Base-by-base conservation (phyloP, 2,329 filamentous ascomycete genomes). In the Pseudogymnoascus sp. region DNA sequence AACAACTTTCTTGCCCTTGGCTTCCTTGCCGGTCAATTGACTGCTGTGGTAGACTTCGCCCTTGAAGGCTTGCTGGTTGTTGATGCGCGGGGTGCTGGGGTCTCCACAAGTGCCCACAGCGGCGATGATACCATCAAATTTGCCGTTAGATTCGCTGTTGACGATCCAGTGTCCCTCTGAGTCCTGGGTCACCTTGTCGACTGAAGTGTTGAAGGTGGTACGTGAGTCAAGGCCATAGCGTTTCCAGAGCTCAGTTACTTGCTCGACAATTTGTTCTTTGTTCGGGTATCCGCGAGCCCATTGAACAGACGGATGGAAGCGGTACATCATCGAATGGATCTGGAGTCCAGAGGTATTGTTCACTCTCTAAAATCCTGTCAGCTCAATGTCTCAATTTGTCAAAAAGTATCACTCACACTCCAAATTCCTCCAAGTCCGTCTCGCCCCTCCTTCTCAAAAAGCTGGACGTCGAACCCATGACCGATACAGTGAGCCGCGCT, bases 241-340 rank as follows among this genome's bases (percentile, higher is more conserved):
- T 68, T 90, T 81, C 90, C 90, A 96, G 0, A 96, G 77, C 65
- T 86, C 76, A 16, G 80, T 81, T 9, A 95, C 86, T 71, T 93
- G 87, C 23, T 81, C 80, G 46, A 93, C 79, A 65, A 96, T 95
- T 74, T 93, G 85, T 66, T 88, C 78, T 60, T 89, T 86, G 65
- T 87, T 82, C 0, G 91, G 91, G 70, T 96, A 96, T n/a, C 89
- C 89, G 31, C 80, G 78, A 36, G 83, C 78, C 86, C 89, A 96
- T 65, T 83, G 80, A 1, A 96, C 84, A 0, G 88, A 89, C 0
- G 91, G 91, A 68, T 93, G 89, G 73, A 96, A 96, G 21, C 91
- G 84, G 74, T 93, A 96, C 90, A 95, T 95, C 64, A 93, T 74
- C 18, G 87, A 90, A 73, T 96, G 90, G 21, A 96, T 93, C 71